Base-by-base conservation (phyloP, 345 rosid species). In the Salix udensis region DNA sequence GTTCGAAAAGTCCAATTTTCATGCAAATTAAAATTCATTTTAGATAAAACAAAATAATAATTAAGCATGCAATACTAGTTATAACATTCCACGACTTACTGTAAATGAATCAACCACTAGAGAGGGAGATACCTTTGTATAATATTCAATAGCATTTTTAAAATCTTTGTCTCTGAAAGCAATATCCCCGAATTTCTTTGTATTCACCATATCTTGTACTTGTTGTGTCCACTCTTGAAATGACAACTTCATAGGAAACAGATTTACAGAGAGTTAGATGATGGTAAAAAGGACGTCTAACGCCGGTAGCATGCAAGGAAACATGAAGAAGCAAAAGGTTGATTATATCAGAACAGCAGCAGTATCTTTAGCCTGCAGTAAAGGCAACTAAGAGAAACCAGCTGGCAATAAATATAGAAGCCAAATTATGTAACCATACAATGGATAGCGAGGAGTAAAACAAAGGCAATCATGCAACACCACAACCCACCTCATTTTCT, bases 201-300 rank as follows among this genome's bases (percentile, higher is more conserved):
- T 93, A 44, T 91, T 93, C 81, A 95, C 76, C 91, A 93, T 93
- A 77, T 95, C 98, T 80, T 95, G 98, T 79, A 95, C 98, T 87
- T 93, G 96, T 70, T 95, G 96, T 4, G 99, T 95, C 98, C 98
- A 95, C 79, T 93, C 98, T 87, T 95, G 99, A 83, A 95, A 95
- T 10, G 97, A 95, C 37, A 95, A 89, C 97, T 93, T 81, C 81
- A 83, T 37, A 65, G 61, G 71, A 24, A 46, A 77, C 67, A 67
- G 21, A 68, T 34, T 66, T 40, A 30, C 58, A 71, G 73, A 68
- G 76, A 70, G 62, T 75, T 58, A 80, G 80, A 76, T 28, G 40
- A 24, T 13, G 19, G 37, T 34, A 65, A 19, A 18, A 14, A 24
- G 18, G 3, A 50, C 14, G 4, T 46, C 50, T 46, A 46, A 46